These are phyloP conservation scores for Globisporangium nunn DNA, from an alignment of 352 stramenopile species.

Conservation along the genomic window DNA sequence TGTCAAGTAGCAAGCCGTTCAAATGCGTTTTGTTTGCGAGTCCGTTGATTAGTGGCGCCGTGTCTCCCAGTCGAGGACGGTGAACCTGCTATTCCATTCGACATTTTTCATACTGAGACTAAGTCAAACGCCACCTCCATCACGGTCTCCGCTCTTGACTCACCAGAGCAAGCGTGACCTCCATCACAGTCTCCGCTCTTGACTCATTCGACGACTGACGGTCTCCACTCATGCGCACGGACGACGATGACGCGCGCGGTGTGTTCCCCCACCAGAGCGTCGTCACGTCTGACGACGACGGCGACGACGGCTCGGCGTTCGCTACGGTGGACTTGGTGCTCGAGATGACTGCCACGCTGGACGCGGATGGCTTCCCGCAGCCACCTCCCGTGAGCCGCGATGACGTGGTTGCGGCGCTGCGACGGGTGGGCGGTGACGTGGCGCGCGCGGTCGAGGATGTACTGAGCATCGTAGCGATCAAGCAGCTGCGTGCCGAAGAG, in stretches of 20 bases:
- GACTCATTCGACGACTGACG: no score
- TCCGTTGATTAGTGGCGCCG: no score
- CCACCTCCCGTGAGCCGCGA: conserved; percentile 22
- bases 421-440: conserved; percentile 31
- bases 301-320: background rate
- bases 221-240: conserved; percentile 20
- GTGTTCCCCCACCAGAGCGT: conserved; percentile 3
- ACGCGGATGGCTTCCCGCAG: conserved; percentile 34
- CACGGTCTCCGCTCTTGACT: no score
- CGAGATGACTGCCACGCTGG: conserved; percentile 34
- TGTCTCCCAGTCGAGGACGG: no score
- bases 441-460: conserved; percentile 51
- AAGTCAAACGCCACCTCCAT: no score
- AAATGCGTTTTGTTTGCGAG: no score
- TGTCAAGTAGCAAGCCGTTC: no score
- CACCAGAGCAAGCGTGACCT: no score
- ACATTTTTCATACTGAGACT: no score
- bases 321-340: conserved; percentile 33
- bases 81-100: no score
- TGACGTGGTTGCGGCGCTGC: conserved; percentile 29
- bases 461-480: conserved; percentile 47
- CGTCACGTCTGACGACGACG: background rate
- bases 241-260: conserved; percentile 1
- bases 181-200: no score
- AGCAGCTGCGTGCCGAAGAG: conserved; percentile 32